These are phyloP conservation scores for Mucor lusitanicus DNA, from an alignment of 371 early-diverging fungal genomes.

Conservation along the genomic window DNA sequence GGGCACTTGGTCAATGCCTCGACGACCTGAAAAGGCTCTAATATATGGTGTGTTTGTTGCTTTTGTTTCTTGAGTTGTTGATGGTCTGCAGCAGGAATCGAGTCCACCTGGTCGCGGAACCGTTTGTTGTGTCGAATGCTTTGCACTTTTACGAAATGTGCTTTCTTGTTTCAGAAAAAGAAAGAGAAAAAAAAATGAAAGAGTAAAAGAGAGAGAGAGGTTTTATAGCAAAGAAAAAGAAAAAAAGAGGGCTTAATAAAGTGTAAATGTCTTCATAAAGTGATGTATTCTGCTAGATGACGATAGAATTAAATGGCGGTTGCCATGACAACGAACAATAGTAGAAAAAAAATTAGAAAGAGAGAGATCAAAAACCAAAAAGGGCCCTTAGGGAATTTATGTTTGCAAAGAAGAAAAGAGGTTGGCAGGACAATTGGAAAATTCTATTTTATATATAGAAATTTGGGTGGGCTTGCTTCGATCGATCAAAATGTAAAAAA, in stretches of 20 bases:
- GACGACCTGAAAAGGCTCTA: neutral
- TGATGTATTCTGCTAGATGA: neutral
- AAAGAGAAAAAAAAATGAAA: constrained; percentile 6
- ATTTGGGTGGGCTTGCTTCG: neutral
- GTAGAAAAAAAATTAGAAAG: neutral
- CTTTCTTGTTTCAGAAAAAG: neutral
- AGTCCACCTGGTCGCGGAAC: constrained; percentile 18
- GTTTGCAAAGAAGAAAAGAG: neutral
- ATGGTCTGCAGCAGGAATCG: constrained; percentile 14
- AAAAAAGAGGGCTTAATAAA: neutral
- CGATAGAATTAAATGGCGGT: neutral
- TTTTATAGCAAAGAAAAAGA: constrained; percentile 1
- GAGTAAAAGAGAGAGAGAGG: neutral
- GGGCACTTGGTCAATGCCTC: constrained; percentile 15
- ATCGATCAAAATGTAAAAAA: neutral
- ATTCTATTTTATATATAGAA: constrained; percentile 6
- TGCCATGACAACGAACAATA: neutral
- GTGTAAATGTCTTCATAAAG: neutral
- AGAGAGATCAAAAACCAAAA: neutral
- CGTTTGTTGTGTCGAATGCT: constrained; percentile 15
- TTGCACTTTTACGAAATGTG: constrained; percentile 12
- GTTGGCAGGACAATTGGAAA: neutral
- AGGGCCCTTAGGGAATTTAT: neutral
- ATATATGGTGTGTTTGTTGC: neutral
- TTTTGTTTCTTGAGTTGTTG: constrained; percentile 5